Evolutionary conservation across 148 eudicot genomes (phyloP), one percentile per base, ranked within the genome.

Genomic region (Linanthus parryae): DNA sequence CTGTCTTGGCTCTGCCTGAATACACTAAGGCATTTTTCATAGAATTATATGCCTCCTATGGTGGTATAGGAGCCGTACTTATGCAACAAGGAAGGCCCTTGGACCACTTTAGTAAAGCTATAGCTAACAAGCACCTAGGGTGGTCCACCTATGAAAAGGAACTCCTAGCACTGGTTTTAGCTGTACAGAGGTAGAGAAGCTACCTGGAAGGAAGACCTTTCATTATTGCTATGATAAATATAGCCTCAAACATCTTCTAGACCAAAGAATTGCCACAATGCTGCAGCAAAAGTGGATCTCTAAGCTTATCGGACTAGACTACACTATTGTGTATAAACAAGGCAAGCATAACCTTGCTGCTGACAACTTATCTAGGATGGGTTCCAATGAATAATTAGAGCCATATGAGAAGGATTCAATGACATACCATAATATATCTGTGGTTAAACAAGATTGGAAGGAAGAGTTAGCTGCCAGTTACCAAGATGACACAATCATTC

Each of bases 251-350:
- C 58, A 19, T 2, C 33, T 37, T 2, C 20, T 36, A 3, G 44
- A 54, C 20, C 58, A 54, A 21, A 22, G 56, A 35, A 19, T 20
- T 16, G 40, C 8, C 1, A 31, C 23, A 3, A n/a, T 10, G 23
- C 40, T 18, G 0, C 40, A 52, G 3, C 56, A 52, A 34, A 52
- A 52, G 8, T 52, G 56, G 56, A 19, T 30, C 4, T 36, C 20
- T 2, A 14, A 15, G 22, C 25, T 56, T 1, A 15, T 41, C 0
- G 24, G 36, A 6, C 24, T 21, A 9, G 49, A 44, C 7, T 44
- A 21, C 24, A 21, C 15, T 11, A 23, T 44, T 5, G 13, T 9
- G 4, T 44, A 44, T 14, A 44, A 44, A 23, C 49, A 15, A 7
- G 29, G 49, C 10, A 13, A 10, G 3, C 28, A 44, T 21, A 44